phyloP scores from a whole-genome alignment of 1,284 basidiomycete species.

The Ganoderma lingzhi region DNA sequence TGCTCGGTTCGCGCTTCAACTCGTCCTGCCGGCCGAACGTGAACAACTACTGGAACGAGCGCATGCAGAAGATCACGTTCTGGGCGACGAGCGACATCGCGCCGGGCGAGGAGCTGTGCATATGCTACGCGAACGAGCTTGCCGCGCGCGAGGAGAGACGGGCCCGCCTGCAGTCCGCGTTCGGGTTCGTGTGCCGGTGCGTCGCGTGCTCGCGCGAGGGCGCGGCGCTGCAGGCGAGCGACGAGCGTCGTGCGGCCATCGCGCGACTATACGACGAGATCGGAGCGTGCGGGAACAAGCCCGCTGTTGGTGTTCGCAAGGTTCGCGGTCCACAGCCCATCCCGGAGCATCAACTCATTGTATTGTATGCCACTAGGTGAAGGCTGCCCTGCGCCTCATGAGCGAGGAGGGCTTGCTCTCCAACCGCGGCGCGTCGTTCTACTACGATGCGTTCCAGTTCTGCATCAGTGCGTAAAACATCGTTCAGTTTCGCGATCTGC shows the following conservation, averaged over 20 bases:
- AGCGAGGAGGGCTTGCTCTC: constrained; percentile 33
- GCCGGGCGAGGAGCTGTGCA: constrained; percentile 65
- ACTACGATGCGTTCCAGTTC: constrained; percentile 40
- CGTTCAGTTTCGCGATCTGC: not conserved
- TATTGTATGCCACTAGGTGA: constrained; percentile 18
- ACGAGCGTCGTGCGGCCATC: constrained; percentile 30
- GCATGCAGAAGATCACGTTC: constrained; percentile 33
- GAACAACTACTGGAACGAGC: constrained; percentile 37
- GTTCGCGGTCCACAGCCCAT: constrained; percentile 6
- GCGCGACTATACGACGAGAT: constrained; percentile 35
- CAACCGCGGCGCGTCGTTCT: constrained; percentile 31
- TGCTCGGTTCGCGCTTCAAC: constrained; percentile 38
- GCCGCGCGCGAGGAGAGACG: constrained; percentile 47
- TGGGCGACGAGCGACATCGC: constrained; percentile 46
- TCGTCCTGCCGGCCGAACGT: constrained; percentile 41
- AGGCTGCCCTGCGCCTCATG: constrained; percentile 33
- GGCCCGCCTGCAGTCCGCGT: constrained; percentile 50
- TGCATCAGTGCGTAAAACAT: constrained; percentile 32
- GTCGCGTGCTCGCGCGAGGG: constrained; percentile 44
- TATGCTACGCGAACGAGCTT: constrained; percentile 59
- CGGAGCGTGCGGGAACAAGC: constrained; percentile 29
- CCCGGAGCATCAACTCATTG: not conserved
- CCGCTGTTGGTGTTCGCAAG: constrained; percentile 34
- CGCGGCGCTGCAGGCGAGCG: constrained; percentile 30
- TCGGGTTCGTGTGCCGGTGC: constrained; percentile 66